Percentiles rank a stretch among this genome's conserved stretches.
phyloP scores from a whole-genome alignment of 192 early-diverging fungal species.

The Backusella australiensis region DNA sequence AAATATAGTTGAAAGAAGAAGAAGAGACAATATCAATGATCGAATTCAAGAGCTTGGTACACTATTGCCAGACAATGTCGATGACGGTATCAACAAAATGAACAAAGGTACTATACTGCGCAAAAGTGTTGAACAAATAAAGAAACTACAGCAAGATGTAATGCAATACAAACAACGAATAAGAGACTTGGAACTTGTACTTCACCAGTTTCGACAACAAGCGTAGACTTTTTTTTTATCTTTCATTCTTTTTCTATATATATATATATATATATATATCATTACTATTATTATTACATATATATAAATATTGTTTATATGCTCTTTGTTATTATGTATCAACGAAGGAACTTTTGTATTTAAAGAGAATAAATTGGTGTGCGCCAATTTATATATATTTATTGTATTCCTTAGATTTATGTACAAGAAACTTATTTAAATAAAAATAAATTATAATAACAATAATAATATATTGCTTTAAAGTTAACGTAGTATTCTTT shows the following conservation, averaged over 20 bases:
- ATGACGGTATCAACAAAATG: constrained; percentile 82
- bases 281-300: not conserved
- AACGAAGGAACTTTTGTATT: not conserved
- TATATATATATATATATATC: not conserved
- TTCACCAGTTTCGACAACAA: constrained; percentile 23
- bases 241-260: not conserved
- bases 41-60: constrained; percentile 91
- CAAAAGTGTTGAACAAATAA: constrained; percentile 92
- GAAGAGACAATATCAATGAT: constrained; percentile 98
- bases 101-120: constrained; percentile 96
- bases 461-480: too few relatives aligned
- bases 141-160: constrained; percentile 30
- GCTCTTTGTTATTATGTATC: not conserved
- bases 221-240: not conserved
- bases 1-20: constrained; percentile 83
- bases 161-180: constrained; percentile 27
- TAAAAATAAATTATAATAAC: too few relatives aligned
- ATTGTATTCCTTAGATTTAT: not conserved
- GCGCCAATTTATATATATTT: not conserved
- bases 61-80: constrained; percentile 77
- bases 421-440: too few relatives aligned
- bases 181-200: constrained; percentile 29
- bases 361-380: not conserved
- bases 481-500: too few relatives aligned
- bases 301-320: constrained; percentile 4